Conservation (phyloP, 2,329 filamentous ascomycete species). For the Talaromyces sp. region DNA sequence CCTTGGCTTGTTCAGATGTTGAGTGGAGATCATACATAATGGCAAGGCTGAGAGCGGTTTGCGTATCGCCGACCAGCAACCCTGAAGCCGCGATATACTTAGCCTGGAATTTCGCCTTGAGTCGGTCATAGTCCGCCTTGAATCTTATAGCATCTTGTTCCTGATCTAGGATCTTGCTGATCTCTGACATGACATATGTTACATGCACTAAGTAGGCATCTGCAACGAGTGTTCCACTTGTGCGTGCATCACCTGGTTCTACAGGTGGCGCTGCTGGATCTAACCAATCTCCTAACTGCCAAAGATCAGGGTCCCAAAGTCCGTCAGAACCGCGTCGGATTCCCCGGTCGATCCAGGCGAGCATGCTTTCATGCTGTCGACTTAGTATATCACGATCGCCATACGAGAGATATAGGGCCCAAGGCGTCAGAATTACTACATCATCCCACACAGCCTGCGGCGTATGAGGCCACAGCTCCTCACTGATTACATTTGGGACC, state of each 20-base stretch:
- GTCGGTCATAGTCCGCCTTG: background rate
- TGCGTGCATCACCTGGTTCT: conserved; percentile 29
- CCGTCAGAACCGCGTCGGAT: conserved; percentile 31
- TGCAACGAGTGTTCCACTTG: conserved; percentile 33
- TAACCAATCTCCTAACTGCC: conserved; percentile 42
- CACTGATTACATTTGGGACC: background rate
- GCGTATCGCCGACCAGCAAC: conserved; percentile 30
- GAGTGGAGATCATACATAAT: background rate
- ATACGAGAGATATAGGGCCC: conserved; percentile 32
- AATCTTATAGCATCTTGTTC: conserved; percentile 18
- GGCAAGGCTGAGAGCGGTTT: conserved; percentile 32
- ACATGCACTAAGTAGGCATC: conserved; percentile 40
- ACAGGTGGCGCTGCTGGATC: conserved; percentile 37
- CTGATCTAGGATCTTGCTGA: conserved; percentile 22
- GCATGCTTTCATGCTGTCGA: conserved; percentile 36
- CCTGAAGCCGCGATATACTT: conserved; percentile 31
- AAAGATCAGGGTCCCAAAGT: conserved; percentile 34
- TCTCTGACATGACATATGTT: conserved; percentile 28
- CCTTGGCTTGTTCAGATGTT: background rate
- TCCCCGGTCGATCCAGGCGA: conserved; percentile 35
- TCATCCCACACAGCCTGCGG: conserved; percentile 42
- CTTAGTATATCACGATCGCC: conserved; percentile 35
- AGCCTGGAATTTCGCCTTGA: conserved; percentile 24
- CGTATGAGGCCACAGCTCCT: background rate
- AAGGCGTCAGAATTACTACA: conserved; percentile 35